Conservation (phyloP, 192 early-diverging fungal genomes). For the Chytriomyces hyalinus region DNA sequence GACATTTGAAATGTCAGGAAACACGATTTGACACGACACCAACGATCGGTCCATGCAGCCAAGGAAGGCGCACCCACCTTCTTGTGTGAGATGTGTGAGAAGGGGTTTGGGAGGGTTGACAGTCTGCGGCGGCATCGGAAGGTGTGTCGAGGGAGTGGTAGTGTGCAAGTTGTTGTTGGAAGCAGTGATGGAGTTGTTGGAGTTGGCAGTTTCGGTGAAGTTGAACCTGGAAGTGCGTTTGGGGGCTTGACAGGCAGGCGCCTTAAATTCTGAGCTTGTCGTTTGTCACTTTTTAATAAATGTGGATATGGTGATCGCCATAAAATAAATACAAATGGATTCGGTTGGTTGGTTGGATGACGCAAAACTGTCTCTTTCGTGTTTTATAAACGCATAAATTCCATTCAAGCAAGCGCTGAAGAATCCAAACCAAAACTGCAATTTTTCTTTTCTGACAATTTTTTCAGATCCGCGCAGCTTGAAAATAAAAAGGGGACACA, state of each 20-base stretch:
- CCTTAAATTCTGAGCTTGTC: not conserved
- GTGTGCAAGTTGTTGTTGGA: not conserved
- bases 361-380: too few relatives aligned
- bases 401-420: too few relatives aligned
- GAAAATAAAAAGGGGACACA: too few relatives aligned
- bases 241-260: not conserved
- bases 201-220: not conserved
- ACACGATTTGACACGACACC: slow-evolving; percentile 9
- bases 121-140: slow-evolving; percentile 6
- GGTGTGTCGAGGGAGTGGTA: not conserved
- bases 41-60: not conserved
- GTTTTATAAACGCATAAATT: too few relatives aligned
- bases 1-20: not conserved
- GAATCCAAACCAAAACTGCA: too few relatives aligned
- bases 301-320: too few relatives aligned
- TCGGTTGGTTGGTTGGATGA: too few relatives aligned
- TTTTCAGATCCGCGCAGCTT: too few relatives aligned
- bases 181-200: not conserved
- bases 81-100: not conserved
- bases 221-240: not conserved
- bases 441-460: too few relatives aligned
- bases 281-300: not conserved
- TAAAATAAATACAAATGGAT: too few relatives aligned
- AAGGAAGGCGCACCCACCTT: not conserved
- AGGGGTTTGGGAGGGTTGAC: slow-evolving; percentile 17